Conservation (phyloP, 768 basidiomycete genomes). For the Arthromyces matolae region DNA sequence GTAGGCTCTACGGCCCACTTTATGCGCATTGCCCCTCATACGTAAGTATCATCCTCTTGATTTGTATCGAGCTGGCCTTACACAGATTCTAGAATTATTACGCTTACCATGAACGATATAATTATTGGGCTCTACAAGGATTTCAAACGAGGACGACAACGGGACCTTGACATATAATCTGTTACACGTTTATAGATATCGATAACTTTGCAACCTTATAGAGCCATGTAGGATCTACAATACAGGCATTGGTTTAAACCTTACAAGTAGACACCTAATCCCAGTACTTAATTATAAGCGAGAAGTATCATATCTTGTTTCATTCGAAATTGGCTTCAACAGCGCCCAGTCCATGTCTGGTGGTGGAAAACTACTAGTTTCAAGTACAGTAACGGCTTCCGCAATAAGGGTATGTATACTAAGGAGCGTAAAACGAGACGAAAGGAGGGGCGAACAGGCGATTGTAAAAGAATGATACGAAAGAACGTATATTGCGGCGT, state of each 20-base stretch:
- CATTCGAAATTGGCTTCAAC: too few relatives aligned
- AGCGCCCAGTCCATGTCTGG: too few relatives aligned
- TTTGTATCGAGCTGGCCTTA: too few relatives aligned
- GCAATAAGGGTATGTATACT: not conserved
- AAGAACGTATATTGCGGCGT: not conserved
- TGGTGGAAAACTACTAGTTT: too few relatives aligned
- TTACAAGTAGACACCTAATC: too few relatives aligned
- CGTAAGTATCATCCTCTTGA: constrained; percentile 62
- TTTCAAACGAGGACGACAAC: constrained; percentile 24
- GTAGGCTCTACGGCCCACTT: constrained; percentile 92
- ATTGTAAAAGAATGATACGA: too few relatives aligned
- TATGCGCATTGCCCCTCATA: constrained; percentile 87
- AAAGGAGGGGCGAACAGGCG: too few relatives aligned
- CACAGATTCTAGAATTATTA: constrained; percentile 93
- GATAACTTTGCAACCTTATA: not conserved
- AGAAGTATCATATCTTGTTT: not conserved
- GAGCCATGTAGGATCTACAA: not conserved
- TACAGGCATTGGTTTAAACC: not conserved
- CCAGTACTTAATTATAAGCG: not conserved
- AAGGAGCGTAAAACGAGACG: constrained; percentile 5
- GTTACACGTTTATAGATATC: not conserved
- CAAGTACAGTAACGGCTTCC: constrained; percentile 1
- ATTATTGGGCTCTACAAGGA: constrained; percentile 68
- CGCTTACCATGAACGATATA: constrained; percentile 83
- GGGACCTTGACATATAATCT: constrained; percentile 22